Base-by-base conservation (phyloP, 1,284 basidiomycete genomes). In the Uromyces viciae-fabae region DNA sequence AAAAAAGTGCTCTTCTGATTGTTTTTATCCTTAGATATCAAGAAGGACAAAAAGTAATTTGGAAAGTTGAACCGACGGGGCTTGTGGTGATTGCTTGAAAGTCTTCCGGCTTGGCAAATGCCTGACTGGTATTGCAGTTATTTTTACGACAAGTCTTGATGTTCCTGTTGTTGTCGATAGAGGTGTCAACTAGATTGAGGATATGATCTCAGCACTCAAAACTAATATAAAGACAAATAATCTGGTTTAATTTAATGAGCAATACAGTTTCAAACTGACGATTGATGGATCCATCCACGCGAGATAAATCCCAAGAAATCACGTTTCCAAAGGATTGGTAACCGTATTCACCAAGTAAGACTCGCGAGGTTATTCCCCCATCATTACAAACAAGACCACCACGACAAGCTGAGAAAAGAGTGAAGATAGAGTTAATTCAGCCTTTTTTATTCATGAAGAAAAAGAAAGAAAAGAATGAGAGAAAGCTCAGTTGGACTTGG, bases 311-410 rank as follows among this genome's bases (percentile, higher is more conserved):
- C 82, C 82, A 83, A 17, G 76, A 79, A 31, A 71, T 72, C 52
- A 79, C 68, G 40, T 79, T 79, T 22, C 76, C 76, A 62, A 43
- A 31, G 19, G 66, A 19, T 62, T 79, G 66, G 38, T 79, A 79
- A 17, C 80, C 80, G 28, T 69, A 75, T 49, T 81, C 80, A 14
- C 62, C 73, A 46, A 75, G 74, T 38, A 80, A 66, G 43, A 60
- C 82, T 31, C 54, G 40, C 15, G 82, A 58, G 19, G 83, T 83
- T 46, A 83, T 83, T 17, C 83, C 83, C 17, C 49, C 83, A 46
- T 83, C 82, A 42, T 52, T 83, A 43, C 81, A 82, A 38, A 43
- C 56, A 36, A 81, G 42, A 5, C 82, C 83, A 71, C 83, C 83
- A 52, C 82, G 81, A 73, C 81, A 83, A 36, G 79, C 82, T 42